Base-by-base conservation (phyloP, 331 rosid species). In the Malus hybrid region DNA sequence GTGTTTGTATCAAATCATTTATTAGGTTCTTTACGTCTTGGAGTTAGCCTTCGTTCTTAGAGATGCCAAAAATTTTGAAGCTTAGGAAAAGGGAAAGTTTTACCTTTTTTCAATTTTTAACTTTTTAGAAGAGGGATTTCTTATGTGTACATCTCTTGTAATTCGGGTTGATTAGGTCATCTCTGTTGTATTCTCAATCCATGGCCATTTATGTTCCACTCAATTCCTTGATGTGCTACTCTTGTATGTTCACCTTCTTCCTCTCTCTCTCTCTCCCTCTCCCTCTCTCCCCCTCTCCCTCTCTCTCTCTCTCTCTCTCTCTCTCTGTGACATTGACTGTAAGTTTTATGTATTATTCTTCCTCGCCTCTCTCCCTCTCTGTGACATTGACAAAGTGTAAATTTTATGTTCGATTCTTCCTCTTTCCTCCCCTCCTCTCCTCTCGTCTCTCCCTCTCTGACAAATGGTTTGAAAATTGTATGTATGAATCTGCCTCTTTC, bases 141-240 rank as follows among this genome's bases (percentile, higher is more conserved):
- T 63, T 50, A 80, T 79, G 78, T 91, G 89, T 89, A 77, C 5
- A 80, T 87, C 85, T 80, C 78, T 56, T 81, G 83, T 88, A 87
- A 80, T 78, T 82, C 78, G 48, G 89, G 90, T 67, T 67, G 72
- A 73, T 80, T 72, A 5, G 73, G 83, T 87, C 86, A 78, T 73
- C 66, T 78, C 71, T 83, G 74, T 80, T 84, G 89, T 87, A 87
- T 80, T 87, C 73, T 80, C 85, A 48, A 75, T 87, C 83, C 85
- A 67, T 66, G 48, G 64, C 82, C 69, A 59, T 56, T 36, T 72
- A 68, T 65, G 66, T 71, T 77, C 82, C 62, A 62, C 76, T 78
- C 81, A 66, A 59, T 79, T 73, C 65, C 68, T 76, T 48, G 64
- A 63, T 70, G 81, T 70, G 74, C 73, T 77, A 22, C 65, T 3